Percentiles rank a stretch among this genome's conserved stretches.
Conservation (phyloP, 768 basidiomycete species). For the Gyrodon lividus region DNA sequence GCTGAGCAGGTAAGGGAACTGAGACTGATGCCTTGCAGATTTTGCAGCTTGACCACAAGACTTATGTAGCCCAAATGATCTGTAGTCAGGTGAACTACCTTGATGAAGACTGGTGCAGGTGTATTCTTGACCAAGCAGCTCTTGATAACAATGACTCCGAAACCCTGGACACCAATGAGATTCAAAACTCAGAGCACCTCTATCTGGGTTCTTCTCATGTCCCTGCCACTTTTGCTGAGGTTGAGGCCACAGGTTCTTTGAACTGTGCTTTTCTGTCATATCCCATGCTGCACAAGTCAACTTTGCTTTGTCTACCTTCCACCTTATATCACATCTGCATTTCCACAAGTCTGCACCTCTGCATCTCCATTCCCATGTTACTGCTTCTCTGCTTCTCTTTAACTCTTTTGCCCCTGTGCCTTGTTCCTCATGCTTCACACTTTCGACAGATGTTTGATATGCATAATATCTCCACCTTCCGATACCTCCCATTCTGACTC, state of each 20-base stretch:
- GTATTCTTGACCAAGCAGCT: not conserved
- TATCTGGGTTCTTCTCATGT: not conserved
- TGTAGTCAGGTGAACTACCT: not conserved
- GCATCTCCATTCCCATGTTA: too few species aligned
- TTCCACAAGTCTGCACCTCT: too few species aligned
- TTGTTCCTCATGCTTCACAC: too few species aligned
- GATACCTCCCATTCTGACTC: too few species aligned
- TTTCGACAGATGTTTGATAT: too few species aligned
- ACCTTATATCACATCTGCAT: too few species aligned
- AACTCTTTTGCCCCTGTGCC: too few species aligned
- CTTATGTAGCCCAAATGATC: not conserved
- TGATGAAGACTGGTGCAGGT: not conserved
- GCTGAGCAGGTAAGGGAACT: conserved; percentile 26
- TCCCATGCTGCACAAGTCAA: too few species aligned
- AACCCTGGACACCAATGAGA: not conserved
- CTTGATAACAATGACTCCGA: not conserved
- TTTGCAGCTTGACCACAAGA: not conserved
- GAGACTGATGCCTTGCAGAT: not conserved
- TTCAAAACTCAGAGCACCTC: not conserved
- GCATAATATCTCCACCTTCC: too few species aligned
- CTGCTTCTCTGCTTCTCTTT: too few species aligned
- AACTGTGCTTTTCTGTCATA: not conserved
- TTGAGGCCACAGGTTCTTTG: not conserved
- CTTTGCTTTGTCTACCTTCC: too few species aligned
- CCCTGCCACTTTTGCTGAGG: not conserved